A percentile compares a stretch with the other conserved stretches of the same genome.
phyloP scores from a whole-genome alignment of 179 eudicot genomes.

The Camellia oleifera region DNA sequence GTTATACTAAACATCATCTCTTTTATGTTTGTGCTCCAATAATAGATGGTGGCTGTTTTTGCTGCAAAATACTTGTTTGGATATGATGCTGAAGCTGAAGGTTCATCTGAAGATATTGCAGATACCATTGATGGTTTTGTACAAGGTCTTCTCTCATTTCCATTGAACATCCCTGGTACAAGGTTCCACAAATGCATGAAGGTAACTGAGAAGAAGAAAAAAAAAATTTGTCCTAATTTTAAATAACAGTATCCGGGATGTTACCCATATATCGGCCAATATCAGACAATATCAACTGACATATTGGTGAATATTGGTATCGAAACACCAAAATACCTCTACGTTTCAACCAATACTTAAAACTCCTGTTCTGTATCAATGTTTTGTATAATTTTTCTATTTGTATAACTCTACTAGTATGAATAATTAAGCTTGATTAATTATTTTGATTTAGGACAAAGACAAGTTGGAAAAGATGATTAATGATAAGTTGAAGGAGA shows the following conservation, averaged over 20 bases:
- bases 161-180: slow-evolving; percentile 21
- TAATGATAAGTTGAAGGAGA: slow-evolving; percentile 11
- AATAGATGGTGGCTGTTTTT: slow-evolving; percentile 22
- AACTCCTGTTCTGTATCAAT: no score
- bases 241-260: no score
- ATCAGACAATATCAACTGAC: no score
- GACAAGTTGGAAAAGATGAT: slow-evolving; percentile 15
- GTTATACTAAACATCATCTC: neutral
- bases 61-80: slow-evolving; percentile 22
- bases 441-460: slow-evolving; percentile 12
- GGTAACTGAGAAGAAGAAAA: neutral
- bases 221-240: neutral
- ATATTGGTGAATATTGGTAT: no score
- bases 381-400: no score
- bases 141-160: slow-evolving; percentile 20
- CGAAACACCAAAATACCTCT: no score
- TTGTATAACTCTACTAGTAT: no score
- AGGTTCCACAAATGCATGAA: slow-evolving; percentile 23
- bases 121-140: slow-evolving; percentile 16
- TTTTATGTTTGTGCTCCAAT: neutral
- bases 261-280: no score
- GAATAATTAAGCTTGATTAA: no score
- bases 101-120: slow-evolving; percentile 7
- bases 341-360: no score
- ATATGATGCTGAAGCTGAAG: slow-evolving; percentile 6